Evolutionary conservation across 1,139 yeast species (phyloP), one percentile per base, ranked within the genome.

Genomic region (Hyphopichia wangnamkhiaoensis): DNA sequence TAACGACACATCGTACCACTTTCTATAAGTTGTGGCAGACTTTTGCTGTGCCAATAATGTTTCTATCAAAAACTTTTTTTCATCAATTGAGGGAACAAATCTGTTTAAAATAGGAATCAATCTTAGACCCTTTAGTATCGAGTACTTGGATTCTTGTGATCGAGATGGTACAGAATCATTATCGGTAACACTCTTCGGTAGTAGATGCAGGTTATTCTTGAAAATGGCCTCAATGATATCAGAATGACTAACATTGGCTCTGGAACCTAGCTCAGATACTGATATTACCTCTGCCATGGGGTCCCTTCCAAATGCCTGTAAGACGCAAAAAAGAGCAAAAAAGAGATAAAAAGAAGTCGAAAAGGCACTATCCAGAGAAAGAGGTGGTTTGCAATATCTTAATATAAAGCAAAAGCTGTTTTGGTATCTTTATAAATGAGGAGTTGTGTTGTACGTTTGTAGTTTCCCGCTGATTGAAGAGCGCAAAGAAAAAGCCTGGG

Each of bases 1-100:
- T 19, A 72, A 57, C 7, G 94, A 82, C 0, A 80, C 74, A 1
- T 72, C 75, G 31, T 76, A 68, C 97, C 97, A 93, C 37, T 80
- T 79, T 9, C 68, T 64, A 56, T 87, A 91, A 1, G 85, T 78
- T 4, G 76, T 71, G 1, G 90, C 84, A 5, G 78, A 70, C 39
- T 71, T 73, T 59, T 80, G 86, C 44, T 75, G 74, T 12, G 66
- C 67, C 17, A 74, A 47, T 6, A 84, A 59, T 29, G 41, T 39
- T 21, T 58, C 53, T 8, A 69, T 59, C 15, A 50, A 43, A 27
- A 42, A 44, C 24, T 59, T 53, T 37, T 63, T 65, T 15, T 59
- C 67, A 40, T 64, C 65, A 2, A 49, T 38, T 7, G 44, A 46
- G 0, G 70, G 65, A 4, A 67, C 30, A 4, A 66, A 32, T 20